phyloP scores from a whole-genome alignment of 1,139 yeast genomes.

The Debaryomyces robertsiae region DNA sequence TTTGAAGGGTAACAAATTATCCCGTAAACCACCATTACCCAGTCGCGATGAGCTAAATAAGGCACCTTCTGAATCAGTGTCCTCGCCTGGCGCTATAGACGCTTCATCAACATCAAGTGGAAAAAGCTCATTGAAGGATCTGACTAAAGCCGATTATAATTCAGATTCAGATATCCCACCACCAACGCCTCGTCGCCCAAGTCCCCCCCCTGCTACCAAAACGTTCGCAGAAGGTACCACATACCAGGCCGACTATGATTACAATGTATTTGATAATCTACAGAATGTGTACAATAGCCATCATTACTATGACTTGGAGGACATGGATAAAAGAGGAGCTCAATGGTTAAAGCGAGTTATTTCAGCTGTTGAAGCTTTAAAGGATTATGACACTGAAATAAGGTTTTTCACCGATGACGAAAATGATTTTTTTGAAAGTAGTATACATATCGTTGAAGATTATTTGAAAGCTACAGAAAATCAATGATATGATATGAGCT shows the following conservation, averaged over 20 bases:
- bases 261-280: constrained; percentile 20
- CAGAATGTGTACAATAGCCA: constrained; percentile 30
- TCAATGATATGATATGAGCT: not conserved
- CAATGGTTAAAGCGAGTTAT: constrained; percentile 51
- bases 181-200: constrained; percentile 12
- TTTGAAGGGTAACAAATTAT: constrained; percentile 29
- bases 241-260: not conserved
- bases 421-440: constrained; percentile 29
- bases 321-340: constrained; percentile 50
- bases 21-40: constrained; percentile 28
- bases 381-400: constrained; percentile 40
- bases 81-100: constrained; percentile 1
- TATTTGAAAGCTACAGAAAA: not conserved
- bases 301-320: constrained; percentile 37
- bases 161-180: constrained; percentile 3
- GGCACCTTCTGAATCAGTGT: constrained; percentile 11
- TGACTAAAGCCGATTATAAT: not conserved
- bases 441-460: constrained; percentile 11
- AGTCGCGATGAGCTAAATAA: constrained; percentile 10
- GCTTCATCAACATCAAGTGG: not conserved
- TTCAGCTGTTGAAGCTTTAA: constrained; percentile 38
- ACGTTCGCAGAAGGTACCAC: constrained; percentile 5
- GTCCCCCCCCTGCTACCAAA: not conserved
- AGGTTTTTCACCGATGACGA: constrained; percentile 43
- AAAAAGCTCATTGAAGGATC: constrained; percentile 3